These are phyloP conservation scores for Colletotrichum spaethianum DNA, from an alignment of 2,329 filamentous ascomycete genomes.

Conservation along the genomic window DNA sequence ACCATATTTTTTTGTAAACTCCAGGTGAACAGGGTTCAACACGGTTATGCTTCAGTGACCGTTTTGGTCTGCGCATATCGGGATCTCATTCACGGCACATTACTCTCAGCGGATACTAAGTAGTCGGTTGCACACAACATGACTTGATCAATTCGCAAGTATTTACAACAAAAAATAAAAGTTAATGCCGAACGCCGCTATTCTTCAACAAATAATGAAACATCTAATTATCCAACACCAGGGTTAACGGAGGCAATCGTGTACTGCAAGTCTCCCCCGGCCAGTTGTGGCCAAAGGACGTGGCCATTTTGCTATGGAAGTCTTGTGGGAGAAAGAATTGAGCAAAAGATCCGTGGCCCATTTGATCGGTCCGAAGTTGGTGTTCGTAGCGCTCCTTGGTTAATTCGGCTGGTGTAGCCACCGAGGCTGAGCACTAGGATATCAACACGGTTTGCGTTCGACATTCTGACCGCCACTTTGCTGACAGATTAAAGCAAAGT, in stretches of 20 bases:
- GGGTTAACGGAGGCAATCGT: neutral
- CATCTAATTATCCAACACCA: neutral
- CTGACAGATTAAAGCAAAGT: slow-evolving; percentile 58
- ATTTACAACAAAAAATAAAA: no score
- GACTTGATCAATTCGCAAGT: no score
- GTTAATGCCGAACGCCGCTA: no score
- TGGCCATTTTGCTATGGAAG: neutral
- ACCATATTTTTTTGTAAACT: neutral
- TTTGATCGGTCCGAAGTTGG: slow-evolving; percentile 54
- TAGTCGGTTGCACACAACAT: neutral
- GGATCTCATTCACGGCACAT: neutral
- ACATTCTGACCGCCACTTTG: slow-evolving; percentile 55
- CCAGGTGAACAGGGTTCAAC: neutral
- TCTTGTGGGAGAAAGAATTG: slow-evolving; percentile 50
- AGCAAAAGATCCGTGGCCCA: slow-evolving; percentile 49
- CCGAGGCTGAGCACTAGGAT: slow-evolving; percentile 52
- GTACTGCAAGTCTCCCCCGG: neutral
- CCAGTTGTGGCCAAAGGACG: neutral
- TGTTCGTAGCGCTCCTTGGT: slow-evolving; percentile 50
- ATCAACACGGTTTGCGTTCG: slow-evolving; percentile 54
- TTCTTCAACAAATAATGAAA: no score
- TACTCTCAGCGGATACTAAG: neutral
- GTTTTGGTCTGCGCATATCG: neutral
- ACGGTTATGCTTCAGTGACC: neutral
- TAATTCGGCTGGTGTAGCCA: slow-evolving; percentile 54